Conservation (phyloP, 73 alveolate species). For the Tetrahymena borealis region DNA sequence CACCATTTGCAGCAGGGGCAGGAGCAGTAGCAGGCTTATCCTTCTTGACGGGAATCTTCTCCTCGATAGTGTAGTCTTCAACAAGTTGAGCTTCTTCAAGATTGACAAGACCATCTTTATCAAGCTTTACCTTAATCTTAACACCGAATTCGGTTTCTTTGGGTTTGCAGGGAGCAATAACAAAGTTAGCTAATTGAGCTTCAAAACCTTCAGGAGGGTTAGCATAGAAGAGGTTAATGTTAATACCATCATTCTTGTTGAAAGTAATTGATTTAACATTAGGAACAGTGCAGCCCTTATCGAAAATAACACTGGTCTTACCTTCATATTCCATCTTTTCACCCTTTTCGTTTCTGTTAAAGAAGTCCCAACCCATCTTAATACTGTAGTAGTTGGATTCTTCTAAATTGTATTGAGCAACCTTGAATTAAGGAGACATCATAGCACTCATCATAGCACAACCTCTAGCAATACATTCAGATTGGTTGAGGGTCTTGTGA, state of each 20-base stretch:
- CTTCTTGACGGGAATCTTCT: conserved; percentile 37
- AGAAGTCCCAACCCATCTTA: conserved; percentile 68
- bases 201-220: conserved; percentile 46
- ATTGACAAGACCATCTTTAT: conserved; percentile 50
- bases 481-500: conserved; percentile 91
- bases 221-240: conserved; percentile 51
- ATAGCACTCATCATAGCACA: conserved; percentile 97
- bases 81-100: conserved; percentile 56
- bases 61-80: conserved; percentile 56
- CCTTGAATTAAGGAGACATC: conserved; percentile 91
- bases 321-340: conserved; percentile 46
- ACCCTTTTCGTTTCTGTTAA: conserved; percentile 19
- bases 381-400: conserved; percentile 79
- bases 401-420: conserved; percentile 69
- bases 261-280: conserved; percentile 56
- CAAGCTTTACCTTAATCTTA: conserved; percentile 52
- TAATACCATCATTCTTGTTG: conserved; percentile 60
- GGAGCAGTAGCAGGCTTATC: conserved; percentile 44
- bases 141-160: conserved; percentile 49
- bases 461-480: conserved; percentile 98
- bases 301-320: conserved; percentile 21
- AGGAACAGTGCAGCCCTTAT: conserved; percentile 57
- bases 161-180: conserved; percentile 51
- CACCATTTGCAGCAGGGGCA: conserved; percentile 23
- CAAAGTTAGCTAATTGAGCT: conserved; percentile 42